phyloP scores from a whole-genome alignment of 305 asterid species.

The Fraxinus platypoda region DNA sequence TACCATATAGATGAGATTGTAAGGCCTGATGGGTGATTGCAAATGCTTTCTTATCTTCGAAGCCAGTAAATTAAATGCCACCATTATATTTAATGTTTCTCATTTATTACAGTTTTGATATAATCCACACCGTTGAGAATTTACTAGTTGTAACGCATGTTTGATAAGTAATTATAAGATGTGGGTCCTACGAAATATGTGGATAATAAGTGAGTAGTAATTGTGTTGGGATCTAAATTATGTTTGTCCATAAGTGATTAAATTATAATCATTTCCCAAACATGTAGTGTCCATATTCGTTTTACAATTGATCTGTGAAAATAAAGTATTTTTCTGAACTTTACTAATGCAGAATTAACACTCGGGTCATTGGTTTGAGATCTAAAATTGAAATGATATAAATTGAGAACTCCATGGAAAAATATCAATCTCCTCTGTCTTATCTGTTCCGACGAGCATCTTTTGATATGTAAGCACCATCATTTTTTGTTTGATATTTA shows the following conservation, averaged over 20 bases:
- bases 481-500: not conserved
- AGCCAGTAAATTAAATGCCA: not conserved
- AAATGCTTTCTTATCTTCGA: not conserved
- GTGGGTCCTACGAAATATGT: not conserved
- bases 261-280: not conserved
- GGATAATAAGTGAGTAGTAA: not conserved
- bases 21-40: not conserved
- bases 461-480: not conserved
- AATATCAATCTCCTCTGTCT: not conserved
- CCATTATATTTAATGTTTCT: not conserved
- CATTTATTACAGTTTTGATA: not conserved
- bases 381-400: not conserved
- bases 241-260: not conserved
- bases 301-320: not conserved
- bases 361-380: not conserved
- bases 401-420: not conserved
- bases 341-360: not conserved
- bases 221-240: not conserved
- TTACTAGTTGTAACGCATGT: not conserved
- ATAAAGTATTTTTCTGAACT: not conserved
- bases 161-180: not conserved
- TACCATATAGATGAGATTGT: not conserved
- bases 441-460: not conserved
- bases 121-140: not conserved
- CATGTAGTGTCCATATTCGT: not conserved